Conservation (phyloP, 306 rosid genomes). For the Acacia confusa region DNA sequence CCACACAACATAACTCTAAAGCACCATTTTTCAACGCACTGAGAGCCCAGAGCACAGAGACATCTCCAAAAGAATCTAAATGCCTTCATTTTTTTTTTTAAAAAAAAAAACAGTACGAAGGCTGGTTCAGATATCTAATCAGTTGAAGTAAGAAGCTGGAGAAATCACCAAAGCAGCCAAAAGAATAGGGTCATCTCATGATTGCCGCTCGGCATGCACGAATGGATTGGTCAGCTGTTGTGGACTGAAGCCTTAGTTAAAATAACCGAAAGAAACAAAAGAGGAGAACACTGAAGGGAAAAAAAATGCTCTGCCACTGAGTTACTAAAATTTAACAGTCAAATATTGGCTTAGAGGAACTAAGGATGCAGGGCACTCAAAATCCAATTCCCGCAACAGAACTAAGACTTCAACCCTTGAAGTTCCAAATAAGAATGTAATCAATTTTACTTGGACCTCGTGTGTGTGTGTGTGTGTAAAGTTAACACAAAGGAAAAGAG, state of each 20-base stretch:
- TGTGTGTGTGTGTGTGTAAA: not conserved
- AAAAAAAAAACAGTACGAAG: not conserved
- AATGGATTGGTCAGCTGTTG: not conserved
- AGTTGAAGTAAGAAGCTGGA: not conserved
- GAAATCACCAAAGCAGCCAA: not conserved
- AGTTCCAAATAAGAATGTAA: not conserved
- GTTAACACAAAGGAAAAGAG: not conserved
- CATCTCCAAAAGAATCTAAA: not conserved
- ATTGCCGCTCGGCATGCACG: not conserved
- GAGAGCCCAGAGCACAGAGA: not conserved
- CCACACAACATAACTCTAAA: not conserved
- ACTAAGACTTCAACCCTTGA: not conserved
- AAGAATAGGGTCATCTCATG: not conserved
- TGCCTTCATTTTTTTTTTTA: too few relatives aligned
- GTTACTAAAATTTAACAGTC: not conserved
- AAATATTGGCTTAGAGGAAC: not conserved
- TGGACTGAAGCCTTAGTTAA: not conserved
- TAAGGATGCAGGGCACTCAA: not conserved
- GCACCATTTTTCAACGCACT: not conserved
- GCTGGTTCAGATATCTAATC: not conserved
- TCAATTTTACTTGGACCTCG: not conserved
- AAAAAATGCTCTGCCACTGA: not conserved
- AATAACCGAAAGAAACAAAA: not conserved
- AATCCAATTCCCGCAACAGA: not conserved
- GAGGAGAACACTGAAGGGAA: not conserved